A percentile compares a stretch with the other conserved stretches of the same genome.
Conservation (phyloP, 2,329 filamentous ascomycete species). For the Sclerotinia sclerotiorum region DNA sequence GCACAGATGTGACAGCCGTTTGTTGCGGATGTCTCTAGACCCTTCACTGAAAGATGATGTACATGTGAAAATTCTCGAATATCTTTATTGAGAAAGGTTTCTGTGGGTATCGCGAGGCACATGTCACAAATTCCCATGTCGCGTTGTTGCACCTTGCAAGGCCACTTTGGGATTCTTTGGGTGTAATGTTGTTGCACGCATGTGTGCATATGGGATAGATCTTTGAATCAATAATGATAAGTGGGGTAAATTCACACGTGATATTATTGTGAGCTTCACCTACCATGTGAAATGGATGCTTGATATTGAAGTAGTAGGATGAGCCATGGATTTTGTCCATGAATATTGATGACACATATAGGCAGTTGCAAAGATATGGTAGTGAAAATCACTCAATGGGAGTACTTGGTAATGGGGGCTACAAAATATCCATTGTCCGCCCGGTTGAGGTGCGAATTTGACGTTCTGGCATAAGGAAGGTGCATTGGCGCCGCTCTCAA, state of each 20-base stretch:
- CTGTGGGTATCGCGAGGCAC: constrained; percentile 4
- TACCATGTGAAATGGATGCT: background rate
- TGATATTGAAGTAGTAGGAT: background rate
- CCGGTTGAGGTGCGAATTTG: background rate
- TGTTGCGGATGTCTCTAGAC: constrained; percentile 18
- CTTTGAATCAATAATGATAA: constrained; percentile 2
- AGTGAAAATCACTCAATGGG: background rate
- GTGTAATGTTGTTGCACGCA: no score
- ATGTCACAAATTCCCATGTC: constrained; percentile 8
- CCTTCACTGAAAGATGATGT: constrained; percentile 26
- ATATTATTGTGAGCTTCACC: background rate
- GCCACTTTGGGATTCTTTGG: background rate
- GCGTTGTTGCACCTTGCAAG: no score
- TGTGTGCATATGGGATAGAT: background rate
- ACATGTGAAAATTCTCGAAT: background rate
- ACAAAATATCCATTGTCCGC: background rate
- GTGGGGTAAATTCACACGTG: constrained; percentile 14
- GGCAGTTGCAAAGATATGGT: background rate
- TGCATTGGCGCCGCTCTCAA: background rate
- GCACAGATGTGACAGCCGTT: constrained; percentile 24
- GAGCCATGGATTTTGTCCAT: background rate
- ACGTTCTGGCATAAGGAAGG: background rate
- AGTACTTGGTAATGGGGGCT: background rate
- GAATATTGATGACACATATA: background rate
- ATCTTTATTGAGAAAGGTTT: constrained; percentile 3